Conservation (phyloP, 2,329 filamentous ascomycete species). For the Cryphonectria japonica region DNA sequence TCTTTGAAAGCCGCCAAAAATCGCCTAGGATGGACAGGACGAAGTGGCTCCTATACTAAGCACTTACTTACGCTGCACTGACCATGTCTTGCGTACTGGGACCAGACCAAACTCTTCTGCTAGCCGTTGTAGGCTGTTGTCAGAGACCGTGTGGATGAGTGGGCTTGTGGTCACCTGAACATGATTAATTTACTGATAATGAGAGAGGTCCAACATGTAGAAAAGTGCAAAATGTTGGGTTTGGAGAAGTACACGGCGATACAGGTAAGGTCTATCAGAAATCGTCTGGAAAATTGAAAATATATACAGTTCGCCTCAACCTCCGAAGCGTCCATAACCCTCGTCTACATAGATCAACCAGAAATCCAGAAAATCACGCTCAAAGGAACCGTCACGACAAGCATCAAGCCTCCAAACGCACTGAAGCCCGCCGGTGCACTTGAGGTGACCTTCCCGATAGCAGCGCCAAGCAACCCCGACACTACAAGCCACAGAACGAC, state of each 20-base stretch:
- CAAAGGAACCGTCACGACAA: background rate
- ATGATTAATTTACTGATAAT: too few species aligned
- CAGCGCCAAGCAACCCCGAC: background rate
- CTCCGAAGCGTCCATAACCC: background rate
- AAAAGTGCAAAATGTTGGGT: background rate
- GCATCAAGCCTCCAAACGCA: background rate
- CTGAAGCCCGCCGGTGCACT: background rate
- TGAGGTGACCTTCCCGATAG: background rate
- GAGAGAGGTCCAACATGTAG: background rate
- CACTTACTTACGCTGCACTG: background rate
- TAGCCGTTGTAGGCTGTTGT: background rate
- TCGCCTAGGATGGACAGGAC: background rate
- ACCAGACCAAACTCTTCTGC: background rate
- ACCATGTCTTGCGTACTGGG: background rate
- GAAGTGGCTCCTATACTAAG: background rate
- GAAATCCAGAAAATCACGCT: background rate
- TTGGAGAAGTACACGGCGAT: too few species aligned
- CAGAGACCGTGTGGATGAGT: background rate
- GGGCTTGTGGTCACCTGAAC: background rate
- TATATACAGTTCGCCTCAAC: background rate
- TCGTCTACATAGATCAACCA: background rate
- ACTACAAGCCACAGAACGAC: background rate
- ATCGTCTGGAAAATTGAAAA: background rate
- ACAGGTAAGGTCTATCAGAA: background rate
- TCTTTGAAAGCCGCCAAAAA: background rate